These are phyloP conservation scores for Suillus clintonianus DNA, from an alignment of 768 basidiomycete genomes.

Conservation along the genomic window DNA sequence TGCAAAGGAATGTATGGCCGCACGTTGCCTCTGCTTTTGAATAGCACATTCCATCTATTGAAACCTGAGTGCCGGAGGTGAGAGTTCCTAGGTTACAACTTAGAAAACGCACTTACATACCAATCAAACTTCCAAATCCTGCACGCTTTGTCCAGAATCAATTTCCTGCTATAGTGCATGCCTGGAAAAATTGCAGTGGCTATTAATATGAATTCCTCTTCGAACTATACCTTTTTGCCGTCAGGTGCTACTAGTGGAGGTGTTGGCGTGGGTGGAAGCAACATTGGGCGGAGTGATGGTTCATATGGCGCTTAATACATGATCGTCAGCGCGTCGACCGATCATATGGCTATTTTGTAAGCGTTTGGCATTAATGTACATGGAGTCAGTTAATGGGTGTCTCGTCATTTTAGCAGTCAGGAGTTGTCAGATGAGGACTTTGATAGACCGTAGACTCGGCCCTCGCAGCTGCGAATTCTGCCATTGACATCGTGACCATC, in stretches of 20 bases:
- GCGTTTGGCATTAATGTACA: not conserved
- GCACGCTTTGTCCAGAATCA: too few species aligned
- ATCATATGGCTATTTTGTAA: not conserved
- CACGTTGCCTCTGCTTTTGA: slow-evolving; percentile 32
- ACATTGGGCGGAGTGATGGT: not conserved
- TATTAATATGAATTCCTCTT: too few species aligned
- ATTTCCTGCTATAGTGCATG: too few species aligned
- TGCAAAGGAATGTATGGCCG: slow-evolving; percentile 15
- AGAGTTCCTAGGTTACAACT: too few species aligned
- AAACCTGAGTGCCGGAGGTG: not conserved
- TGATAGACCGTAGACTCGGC: not conserved
- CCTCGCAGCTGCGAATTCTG: not conserved
- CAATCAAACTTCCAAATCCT: too few species aligned
- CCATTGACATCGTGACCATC: not conserved
- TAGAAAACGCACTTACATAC: too few species aligned
- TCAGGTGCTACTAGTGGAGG: not conserved
- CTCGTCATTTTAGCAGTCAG: too few species aligned
- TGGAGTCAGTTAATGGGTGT: not conserved
- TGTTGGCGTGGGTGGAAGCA: not conserved
- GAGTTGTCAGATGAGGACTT: not conserved
- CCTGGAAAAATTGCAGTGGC: too few species aligned
- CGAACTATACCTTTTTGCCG: not conserved
- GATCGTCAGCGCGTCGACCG: not conserved
- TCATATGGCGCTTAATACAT: not conserved
- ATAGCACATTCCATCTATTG: slow-evolving; percentile 33